Base-by-base conservation (phyloP, 2,329 filamentous ascomycete genomes). In the Sporothrix protearum region DNA sequence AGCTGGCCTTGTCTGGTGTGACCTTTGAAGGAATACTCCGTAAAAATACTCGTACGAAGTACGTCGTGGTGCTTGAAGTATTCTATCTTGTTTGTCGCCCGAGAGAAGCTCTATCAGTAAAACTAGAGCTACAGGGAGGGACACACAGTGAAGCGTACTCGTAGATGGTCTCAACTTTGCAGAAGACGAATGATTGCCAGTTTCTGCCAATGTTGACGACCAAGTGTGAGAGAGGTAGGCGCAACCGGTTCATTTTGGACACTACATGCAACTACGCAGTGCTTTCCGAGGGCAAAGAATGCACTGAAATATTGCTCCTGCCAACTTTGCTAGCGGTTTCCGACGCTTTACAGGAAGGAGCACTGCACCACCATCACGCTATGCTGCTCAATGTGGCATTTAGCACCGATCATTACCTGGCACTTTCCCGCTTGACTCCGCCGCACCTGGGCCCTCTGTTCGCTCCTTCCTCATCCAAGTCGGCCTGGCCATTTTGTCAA, bases 391-490 rank as follows among this genome's bases (percentile, higher is more conserved):
- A 39, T 63, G 39, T 49, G 69, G 49, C 61, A 68, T 30, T 68
- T 8, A 42, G 66, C 68, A 63, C 55, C 68, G 55, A 63, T n/a
- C 63, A 70, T n/a, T 70, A 70, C 42, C 45, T 64, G 59, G 69
- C 59, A 57, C 69, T 28, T 66, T 57, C 49, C 59, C 59, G 39
- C 39, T 42, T 64, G 25, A 30, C 59, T 47, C 59, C 51, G 67
- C 69, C 49, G 45, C 69, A 69, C 57, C 61, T 63, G 9, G 42
- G 42, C 51, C 63, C 59, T 53, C 51, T 25, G 47, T 22, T 72
- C 47, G 69, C 47, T 73, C 73, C 68, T 75, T 72, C 73, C 70
- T 71, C 70, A 51, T 66, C 68, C 69, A 69, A 70, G 63, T 69
- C 66, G 67, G 49, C 19, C 57, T 71, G 71, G 59, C 64, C 53